A percentile compares a stretch with the other conserved stretches of the same genome.
Conservation (phyloP, 2,329 filamentous ascomycete genomes). For the Nemania bipapillata region DNA sequence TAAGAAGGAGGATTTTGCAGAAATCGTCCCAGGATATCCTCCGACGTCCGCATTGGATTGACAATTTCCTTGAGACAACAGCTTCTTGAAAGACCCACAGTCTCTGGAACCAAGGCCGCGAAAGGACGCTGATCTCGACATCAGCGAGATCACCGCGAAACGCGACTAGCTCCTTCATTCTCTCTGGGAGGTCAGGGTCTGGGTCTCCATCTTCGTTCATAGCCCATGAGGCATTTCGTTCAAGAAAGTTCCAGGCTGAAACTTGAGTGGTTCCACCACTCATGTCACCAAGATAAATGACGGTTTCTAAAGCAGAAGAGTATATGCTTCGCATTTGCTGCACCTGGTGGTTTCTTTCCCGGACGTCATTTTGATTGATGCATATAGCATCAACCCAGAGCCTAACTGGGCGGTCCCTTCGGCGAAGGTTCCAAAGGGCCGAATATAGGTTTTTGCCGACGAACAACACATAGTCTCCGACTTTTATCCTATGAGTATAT, state of each 20-base stretch:
- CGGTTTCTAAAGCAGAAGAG: constrained; percentile 1
- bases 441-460: background rate
- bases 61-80: constrained; percentile 8
- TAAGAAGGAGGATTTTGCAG: constrained; percentile 7
- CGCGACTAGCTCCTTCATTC: background rate
- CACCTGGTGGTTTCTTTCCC: constrained; percentile 17
- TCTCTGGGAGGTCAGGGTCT: background rate
- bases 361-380: constrained; percentile 2
- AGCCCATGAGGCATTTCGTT: constrained; percentile 8
- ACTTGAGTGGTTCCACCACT: background rate
- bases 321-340: constrained; percentile 12
- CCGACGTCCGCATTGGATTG: constrained; percentile 12
- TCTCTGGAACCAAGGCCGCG: constrained; percentile 11
- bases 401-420: background rate
- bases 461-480: background rate
- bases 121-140: constrained; percentile 6
- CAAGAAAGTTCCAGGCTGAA: constrained; percentile 13
- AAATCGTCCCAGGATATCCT: constrained; percentile 18
- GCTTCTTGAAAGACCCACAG: constrained; percentile 24
- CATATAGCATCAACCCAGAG: constrained; percentile 5
- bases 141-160: constrained; percentile 10
- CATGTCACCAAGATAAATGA: constrained; percentile 5
- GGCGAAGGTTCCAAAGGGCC: constrained; percentile 7
- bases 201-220: background rate
- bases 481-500: background rate